Base-by-base conservation (phyloP, 495 filamentous ascomycete genomes). In the Aspergillus nanangensis region DNA sequence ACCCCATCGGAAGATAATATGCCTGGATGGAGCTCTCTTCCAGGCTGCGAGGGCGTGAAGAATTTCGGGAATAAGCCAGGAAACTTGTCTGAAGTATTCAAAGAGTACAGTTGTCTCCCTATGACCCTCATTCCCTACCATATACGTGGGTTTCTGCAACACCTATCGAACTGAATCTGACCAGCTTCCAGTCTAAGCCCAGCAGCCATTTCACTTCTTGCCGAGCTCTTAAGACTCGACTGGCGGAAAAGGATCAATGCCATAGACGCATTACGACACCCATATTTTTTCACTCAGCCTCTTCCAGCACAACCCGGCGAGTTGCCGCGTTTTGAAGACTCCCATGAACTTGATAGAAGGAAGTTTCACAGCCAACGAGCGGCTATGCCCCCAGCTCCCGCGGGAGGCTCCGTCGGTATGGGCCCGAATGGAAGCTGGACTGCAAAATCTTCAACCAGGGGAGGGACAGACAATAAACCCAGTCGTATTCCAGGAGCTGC, bases 281-380 rank as follows among this genome's bases (percentile, higher is more conserved):
- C 87, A 7, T 99, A 96, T 63, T 99, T 99, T 64, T 78, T 74
- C 33, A 84, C 71, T 14, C 63, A 75, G 3, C 94, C 93, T 15
- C 73, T 81, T n/a, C 94, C 93, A 8, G 82, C 90, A 14, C 75
- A 72, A 41, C 85, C 92, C 3, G 79, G 82, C 47, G 91, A 97
- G 25, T 68, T 99, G 17, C 93, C 93, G 17, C 76, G 70, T 14
- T 97, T 94, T 52, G 86, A 93, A 51, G 94, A 97, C 51, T 95
- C 89, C 14, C 93, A 99, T 67, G 93, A 99, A 65, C 72, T 97
- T 17, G 93, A 99, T 57, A 82, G 93, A 25, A 80, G 90, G 46
- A 92, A 89, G 61, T 87, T 90, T 57, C 84, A 92, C 48, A 81
- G 84, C 48, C 79, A 91, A 50, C 84, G 85, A 57, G 82, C 81